Conservation (phyloP, 225 moss, liverwort and hornwort species). For the Sphagnum tenellum region DNA sequence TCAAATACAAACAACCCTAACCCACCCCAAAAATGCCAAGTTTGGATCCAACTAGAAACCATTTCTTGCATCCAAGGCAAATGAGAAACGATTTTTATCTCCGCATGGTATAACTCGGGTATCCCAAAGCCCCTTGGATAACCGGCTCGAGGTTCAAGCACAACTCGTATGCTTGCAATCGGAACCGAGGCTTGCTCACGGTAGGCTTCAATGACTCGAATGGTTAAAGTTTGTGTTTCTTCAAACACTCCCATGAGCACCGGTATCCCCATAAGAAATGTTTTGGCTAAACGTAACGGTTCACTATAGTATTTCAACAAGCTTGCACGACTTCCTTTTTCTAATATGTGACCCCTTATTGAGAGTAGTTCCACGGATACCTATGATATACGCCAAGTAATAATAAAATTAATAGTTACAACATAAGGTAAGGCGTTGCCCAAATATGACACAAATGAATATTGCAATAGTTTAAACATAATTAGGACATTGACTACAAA, state of each 20-base stretch:
- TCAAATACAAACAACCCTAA: slow-evolving; percentile 55
- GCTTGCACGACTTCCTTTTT: slow-evolving; percentile 46
- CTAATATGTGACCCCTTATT: slow-evolving; percentile 33
- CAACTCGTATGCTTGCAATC: slow-evolving; percentile 35
- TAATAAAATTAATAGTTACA: no score
- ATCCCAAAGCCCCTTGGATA: slow-evolving; percentile 28
- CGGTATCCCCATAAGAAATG: slow-evolving; percentile 42
- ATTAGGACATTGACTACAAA: no score
- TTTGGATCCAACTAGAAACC: slow-evolving; percentile 51
- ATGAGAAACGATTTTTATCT: slow-evolving; percentile 40
- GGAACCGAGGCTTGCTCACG: slow-evolving; percentile 37
- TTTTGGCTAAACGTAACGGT: slow-evolving; percentile 35
- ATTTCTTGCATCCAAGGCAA: slow-evolving; percentile 51
- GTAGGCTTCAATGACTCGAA: slow-evolving; percentile 44
- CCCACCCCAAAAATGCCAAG: slow-evolving; percentile 43
- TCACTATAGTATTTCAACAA: slow-evolving; percentile 50
- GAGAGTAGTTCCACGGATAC: slow-evolving; percentile 53
- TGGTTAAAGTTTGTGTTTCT: slow-evolving; percentile 59
- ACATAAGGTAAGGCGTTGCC: no score
- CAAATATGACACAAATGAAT: neutral
- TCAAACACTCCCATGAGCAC: slow-evolving; percentile 45
- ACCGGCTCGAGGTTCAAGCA: slow-evolving; percentile 53
- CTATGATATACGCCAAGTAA: slow-evolving; percentile 7
- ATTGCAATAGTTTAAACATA: no score
- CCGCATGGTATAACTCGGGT: slow-evolving; percentile 57